A percentile compares a stretch with the other conserved stretches of the same genome.
phyloP scores from a whole-genome alignment of 23 red algal species.

The Gracilaria vermiculophylla region DNA sequence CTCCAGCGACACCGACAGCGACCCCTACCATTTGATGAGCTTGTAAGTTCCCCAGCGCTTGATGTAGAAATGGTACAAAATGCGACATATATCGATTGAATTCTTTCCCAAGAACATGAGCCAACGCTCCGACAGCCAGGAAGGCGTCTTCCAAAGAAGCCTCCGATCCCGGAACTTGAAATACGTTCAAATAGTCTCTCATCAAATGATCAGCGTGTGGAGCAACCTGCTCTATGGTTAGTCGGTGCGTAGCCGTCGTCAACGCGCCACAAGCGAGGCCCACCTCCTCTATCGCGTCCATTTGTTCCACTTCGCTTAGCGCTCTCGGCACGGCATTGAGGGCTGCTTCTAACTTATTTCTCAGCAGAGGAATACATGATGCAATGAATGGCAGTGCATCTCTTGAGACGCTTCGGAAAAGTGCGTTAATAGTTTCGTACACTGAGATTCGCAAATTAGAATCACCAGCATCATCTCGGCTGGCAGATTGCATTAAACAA shows the following conservation, averaged over 20 bases:
- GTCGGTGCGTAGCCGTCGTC: constrained; percentile 58
- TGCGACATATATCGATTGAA: constrained; percentile 84
- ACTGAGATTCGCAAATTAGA: constrained; percentile 69
- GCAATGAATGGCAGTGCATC: constrained; percentile 52
- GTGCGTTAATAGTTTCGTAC: constrained; percentile 87
- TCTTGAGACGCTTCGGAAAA: constrained; percentile 67
- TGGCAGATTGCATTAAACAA: constrained; percentile 52
- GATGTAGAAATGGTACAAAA: constrained; percentile 73
- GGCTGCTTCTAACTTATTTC: constrained; percentile 76
- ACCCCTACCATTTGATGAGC: constrained; percentile 83
- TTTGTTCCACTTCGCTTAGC: constrained; percentile 56
- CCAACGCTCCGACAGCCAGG: constrained; percentile 81
- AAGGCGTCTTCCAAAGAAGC: constrained; percentile 89
- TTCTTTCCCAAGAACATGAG: constrained; percentile 71
- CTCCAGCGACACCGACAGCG: constrained; percentile 70
- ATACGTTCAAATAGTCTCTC: constrained; percentile 66
- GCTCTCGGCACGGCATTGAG: constrained; percentile 45
- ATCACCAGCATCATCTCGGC: constrained; percentile 82
- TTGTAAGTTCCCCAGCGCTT: constrained; percentile 80
- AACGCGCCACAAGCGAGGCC: constrained; percentile 87
- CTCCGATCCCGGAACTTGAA: constrained; percentile 48
- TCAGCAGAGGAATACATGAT: constrained; percentile 56
- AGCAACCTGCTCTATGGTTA: constrained; percentile 26
- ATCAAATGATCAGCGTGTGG: constrained; percentile 79
- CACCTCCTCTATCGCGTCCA: constrained; percentile 73